Base-by-base conservation (phyloP, 2,329 filamentous ascomycete species). In the Colletotrichum sp. region DNA sequence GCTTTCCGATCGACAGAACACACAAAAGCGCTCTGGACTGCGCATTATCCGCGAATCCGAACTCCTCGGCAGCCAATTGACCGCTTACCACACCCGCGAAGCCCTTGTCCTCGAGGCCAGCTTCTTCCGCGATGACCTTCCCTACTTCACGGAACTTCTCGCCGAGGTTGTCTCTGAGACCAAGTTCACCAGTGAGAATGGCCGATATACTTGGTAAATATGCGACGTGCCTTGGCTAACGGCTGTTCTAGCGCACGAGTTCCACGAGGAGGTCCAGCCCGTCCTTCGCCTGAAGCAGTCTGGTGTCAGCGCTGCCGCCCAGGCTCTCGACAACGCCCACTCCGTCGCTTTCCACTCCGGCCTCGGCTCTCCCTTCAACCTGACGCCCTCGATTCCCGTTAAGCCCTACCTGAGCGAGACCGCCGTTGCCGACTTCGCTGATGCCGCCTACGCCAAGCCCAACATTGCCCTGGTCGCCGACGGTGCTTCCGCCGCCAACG, bases 141-240 rank as follows among this genome's bases (percentile, higher is more conserved):
- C 97, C 80, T 99, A 99, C 92, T 99, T 98, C 86, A 92, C 96
- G 82, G 97, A 99, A 90, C 91, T 99, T 79, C 92, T 99, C 80
- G 95, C 94, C 83, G 98, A 99, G 90, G 94, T 98, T 82, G 90
- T 97, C 82, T 93, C 94, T 77, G 89, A 95, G 87, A 98, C 96
- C 81, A 97, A 95, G 88, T 99, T 95, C 86, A 92, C 93, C 79
- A 90, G 93, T 94, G 87, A 87, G 92, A 80, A 26, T 85, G 77
- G 48, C 71, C 43, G 34, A 43, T n/a, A 28, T n/a, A 55, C 24
- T 69, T 69, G 65, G 65, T 18, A 10, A 15, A 64, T 8, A 26
- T 48, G 21, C 52, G 60, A 28, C 57, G 32, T 48, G 28, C 21
- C 21, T 70, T 38, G 32, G 43, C 77, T 81, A 76, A 79, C 60